Percentiles rank a stretch among this genome's conserved stretches.
phyloP scores from a whole-genome alignment of 2,329 filamentous ascomycete species.

The Arachnomyces sp. region DNA sequence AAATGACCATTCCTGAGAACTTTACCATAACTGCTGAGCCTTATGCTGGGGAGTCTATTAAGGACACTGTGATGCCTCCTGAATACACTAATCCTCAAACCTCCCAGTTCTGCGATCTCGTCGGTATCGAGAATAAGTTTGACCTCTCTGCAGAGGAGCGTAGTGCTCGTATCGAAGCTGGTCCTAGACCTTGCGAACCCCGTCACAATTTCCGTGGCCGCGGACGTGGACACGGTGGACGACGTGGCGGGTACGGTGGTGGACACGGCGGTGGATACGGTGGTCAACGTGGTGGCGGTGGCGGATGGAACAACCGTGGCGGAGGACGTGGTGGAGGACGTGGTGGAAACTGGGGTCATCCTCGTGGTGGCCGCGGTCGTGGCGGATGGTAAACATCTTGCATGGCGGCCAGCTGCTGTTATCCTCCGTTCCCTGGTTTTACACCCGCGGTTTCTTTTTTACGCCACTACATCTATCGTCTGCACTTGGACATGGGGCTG shows the following conservation, averaged over 20 bases:
- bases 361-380: conserved; percentile 9
- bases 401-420: no score
- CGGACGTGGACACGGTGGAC: conserved; percentile 9
- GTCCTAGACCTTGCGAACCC: conserved; percentile 41
- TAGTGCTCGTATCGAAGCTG: conserved; percentile 47
- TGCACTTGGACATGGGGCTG: no score
- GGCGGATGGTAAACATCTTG: conserved; percentile 4
- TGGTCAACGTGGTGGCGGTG: conserved; percentile 10
- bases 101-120: conserved; percentile 64
- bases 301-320: conserved; percentile 10
- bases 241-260: conserved; percentile 14
- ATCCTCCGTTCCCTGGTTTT: no score
- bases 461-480: no score
- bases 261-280: conserved; percentile 14
- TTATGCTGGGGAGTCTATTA: conserved; percentile 52
- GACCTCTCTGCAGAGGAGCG: conserved; percentile 65
- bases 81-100: conserved; percentile 90
- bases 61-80: conserved; percentile 54
- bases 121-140: conserved; percentile 70
- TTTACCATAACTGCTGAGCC: conserved; percentile 69
- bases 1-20: conserved; percentile 65
- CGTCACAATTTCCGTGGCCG: conserved; percentile 7
- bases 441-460: no score
- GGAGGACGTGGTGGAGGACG: conserved; percentile 13
- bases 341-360: no score